Evolutionary conservation across 768 basidiomycete species (phyloP).

Genomic region (Fomitopsis pulvina): DNA sequence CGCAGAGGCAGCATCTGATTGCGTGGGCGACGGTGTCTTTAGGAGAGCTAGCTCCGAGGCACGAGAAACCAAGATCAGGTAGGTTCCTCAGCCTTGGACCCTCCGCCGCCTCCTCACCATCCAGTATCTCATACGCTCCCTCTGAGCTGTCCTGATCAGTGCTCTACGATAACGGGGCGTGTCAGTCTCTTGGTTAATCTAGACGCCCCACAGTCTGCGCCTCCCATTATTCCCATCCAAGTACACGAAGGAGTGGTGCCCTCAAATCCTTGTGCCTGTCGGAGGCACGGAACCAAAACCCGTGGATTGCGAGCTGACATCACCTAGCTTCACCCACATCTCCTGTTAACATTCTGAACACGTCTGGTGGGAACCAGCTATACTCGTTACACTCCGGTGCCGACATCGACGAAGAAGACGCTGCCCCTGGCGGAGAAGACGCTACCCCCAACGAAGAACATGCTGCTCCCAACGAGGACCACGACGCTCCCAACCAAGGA

Average conservation of each 20-base stretch:
- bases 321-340: constrained; percentile 2
- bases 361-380: background rate
- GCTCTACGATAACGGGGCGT: constrained; percentile 10
- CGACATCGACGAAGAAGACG: no score
- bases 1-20: constrained; percentile 47
- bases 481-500: constrained; percentile 35
- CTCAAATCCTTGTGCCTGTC: constrained; percentile 6
- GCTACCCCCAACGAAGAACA: background rate
- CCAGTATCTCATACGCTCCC: constrained; percentile 13
- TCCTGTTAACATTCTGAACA: constrained; percentile 13
- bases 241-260: background rate
- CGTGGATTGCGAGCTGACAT: background rate
- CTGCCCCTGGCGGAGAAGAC: no score
- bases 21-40: constrained; percentile 45
- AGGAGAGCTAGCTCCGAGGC: constrained; percentile 44
- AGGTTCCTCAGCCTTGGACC: constrained; percentile 14
- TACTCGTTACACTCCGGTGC: background rate
- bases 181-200: constrained; percentile 14
- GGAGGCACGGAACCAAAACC: background rate
- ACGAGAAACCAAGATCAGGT: constrained; percentile 38
- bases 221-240: background rate
- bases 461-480: constrained; percentile 24
- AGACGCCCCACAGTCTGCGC: constrained; percentile 3
- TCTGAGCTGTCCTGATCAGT: constrained; percentile 18
- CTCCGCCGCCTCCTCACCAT: constrained; percentile 4